Evolutionary conservation across 2,329 filamentous ascomycete genomes (phyloP).

Genomic region (Cladosporium halotolerans): DNA sequence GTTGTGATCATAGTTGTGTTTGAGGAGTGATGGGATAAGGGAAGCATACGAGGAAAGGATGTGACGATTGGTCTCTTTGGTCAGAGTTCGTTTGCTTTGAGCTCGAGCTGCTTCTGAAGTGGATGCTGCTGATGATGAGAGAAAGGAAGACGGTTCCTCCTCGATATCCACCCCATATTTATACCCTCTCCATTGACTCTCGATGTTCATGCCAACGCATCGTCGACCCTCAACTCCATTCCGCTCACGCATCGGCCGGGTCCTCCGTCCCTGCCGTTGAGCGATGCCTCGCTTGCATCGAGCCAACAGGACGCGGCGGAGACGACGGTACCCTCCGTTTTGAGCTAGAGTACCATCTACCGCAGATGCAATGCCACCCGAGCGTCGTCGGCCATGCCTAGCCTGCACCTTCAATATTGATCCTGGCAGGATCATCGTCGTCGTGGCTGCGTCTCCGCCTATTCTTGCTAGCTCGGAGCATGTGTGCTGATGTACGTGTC

Average conservation of each 20-base stretch:
- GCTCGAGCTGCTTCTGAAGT: neutral
- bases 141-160: conserved; percentile 8
- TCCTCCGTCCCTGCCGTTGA: neutral
- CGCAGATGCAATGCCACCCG: conserved; percentile 41
- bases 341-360: conserved; percentile 21
- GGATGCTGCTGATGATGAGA: conserved; percentile 6
- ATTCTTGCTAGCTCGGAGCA: conserved; percentile 35
- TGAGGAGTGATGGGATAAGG: neutral
- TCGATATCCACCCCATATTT: conserved; percentile 21
- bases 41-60: neutral
- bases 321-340: conserved; percentile 18
- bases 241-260: conserved; percentile 4
- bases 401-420: conserved; percentile 38
- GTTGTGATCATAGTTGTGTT: neutral
- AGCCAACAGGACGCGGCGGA: conserved; percentile 12
- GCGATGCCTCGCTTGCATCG: conserved; percentile 11
- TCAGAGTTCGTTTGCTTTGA: neutral
- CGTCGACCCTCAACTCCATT: conserved; percentile 5
- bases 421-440: conserved; percentile 26
- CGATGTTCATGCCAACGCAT: conserved; percentile 13
- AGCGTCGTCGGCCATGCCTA: conserved; percentile 36
- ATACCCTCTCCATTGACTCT: conserved; percentile 23
- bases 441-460: conserved; percentile 43
- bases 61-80: neutral
- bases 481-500: conserved; percentile 31